Evolutionary conservation across 2,329 filamentous ascomycete species (phyloP).

Genomic region (Epicoccum nigrum): DNA sequence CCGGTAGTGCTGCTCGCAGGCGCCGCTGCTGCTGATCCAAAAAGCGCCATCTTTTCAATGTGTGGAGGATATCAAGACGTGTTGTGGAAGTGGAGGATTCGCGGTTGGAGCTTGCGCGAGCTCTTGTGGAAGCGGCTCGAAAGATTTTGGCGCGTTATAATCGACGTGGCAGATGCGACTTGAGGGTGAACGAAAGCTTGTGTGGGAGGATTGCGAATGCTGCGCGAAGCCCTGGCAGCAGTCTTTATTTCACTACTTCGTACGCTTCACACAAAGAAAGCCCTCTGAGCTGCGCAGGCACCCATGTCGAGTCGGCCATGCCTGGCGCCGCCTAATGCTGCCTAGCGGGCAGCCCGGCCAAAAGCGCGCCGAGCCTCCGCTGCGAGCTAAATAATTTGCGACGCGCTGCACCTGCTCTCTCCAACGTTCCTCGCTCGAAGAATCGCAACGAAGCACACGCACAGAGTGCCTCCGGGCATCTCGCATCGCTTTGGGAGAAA

Average conservation of each 20-base stretch:
- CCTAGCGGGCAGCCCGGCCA: slow-evolving; percentile 27
- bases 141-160: slow-evolving; percentile 15
- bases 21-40: slow-evolving; percentile 60
- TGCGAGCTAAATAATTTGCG: slow-evolving; percentile 29
- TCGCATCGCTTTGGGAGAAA: slow-evolving; percentile 95
- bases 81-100: slow-evolving; percentile 12
- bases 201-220: background rate
- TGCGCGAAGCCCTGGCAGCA: slow-evolving; percentile 11
- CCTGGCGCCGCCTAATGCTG: slow-evolving; percentile 35
- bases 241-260: slow-evolving; percentile 22
- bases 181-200: background rate
- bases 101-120: slow-evolving; percentile 32
- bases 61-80: slow-evolving; percentile 3
- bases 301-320: slow-evolving; percentile 21
- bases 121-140: slow-evolving; percentile 8
- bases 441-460: slow-evolving; percentile 99
- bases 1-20: slow-evolving; percentile 76
- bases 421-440: slow-evolving; percentile 92
- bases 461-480: slow-evolving; percentile 63
- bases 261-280: slow-evolving; percentile 26
- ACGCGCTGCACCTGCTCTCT: slow-evolving; percentile 19
- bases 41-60: slow-evolving; percentile 62
- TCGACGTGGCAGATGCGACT: background rate
- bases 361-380: slow-evolving; percentile 22
- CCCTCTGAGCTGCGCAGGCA: slow-evolving; percentile 35